Evolutionary conservation across 2,329 filamentous ascomycete species (phyloP).

Genomic region (Proliferodiscus dingleyae): DNA sequence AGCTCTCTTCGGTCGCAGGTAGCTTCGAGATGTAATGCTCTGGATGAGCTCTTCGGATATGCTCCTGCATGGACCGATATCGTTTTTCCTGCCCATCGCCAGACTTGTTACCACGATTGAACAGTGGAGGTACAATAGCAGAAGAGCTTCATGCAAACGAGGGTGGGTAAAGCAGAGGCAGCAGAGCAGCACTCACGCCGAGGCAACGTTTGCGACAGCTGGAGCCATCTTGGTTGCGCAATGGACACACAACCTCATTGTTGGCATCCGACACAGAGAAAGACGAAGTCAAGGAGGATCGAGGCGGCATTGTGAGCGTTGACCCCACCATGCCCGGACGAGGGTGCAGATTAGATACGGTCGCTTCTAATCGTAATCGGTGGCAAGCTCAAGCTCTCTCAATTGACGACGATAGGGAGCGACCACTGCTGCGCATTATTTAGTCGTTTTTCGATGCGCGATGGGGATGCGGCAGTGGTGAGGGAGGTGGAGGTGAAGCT

Average conservation of each 20-base stretch:
- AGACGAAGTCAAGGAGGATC: constrained; percentile 79
- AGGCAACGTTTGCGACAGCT: constrained; percentile 96
- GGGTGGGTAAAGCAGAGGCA: constrained; percentile 24
- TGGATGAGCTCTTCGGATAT: constrained; percentile 93
- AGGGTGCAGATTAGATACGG: constrained; percentile 18
- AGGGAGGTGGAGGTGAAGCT: not conserved
- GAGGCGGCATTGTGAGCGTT: constrained; percentile 70
- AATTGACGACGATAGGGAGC: constrained; percentile 15
- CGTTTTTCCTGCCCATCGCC: constrained; percentile 68
- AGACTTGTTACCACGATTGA: constrained; percentile 31
- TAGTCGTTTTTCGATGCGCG: no score
- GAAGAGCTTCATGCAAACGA: constrained; percentile 20
- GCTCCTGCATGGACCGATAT: constrained; percentile 98
- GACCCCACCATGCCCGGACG: constrained; percentile 51
- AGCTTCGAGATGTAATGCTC: constrained; percentile 98
- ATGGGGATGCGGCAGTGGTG: not conserved
- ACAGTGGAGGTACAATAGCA: constrained; percentile 25
- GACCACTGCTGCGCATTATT: constrained; percentile 11
- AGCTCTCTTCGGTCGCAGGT: constrained; percentile 96
- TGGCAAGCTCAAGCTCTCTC: constrained; percentile 11
- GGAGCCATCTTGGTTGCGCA: constrained; percentile 93
- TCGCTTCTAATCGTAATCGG: constrained; percentile 23
- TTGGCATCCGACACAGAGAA: constrained; percentile 89
- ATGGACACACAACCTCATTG: constrained; percentile 94
- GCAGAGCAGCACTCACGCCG: constrained; percentile 68